Base-by-base conservation (phyloP, 2,329 filamentous ascomycete species). In the Fusarium agapanthi region DNA sequence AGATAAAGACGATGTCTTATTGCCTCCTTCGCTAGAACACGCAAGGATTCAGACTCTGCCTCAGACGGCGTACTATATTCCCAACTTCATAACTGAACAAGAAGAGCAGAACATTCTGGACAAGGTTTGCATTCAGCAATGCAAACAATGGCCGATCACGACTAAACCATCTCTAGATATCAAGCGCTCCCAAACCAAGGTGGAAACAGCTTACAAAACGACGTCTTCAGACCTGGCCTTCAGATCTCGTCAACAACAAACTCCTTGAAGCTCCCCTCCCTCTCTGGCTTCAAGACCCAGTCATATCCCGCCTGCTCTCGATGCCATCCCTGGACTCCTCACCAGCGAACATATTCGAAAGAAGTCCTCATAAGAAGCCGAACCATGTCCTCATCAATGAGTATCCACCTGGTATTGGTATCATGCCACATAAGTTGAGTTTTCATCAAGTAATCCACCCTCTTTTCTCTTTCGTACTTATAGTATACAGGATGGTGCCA, bases 381-480 rank as follows among this genome's bases (percentile, higher is more conserved):
- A 99, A 98, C 77, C 96, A 98, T 82, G 94, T 97, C 50, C 86
- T 98, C 41, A 90, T 98, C 75, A 99, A 99, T 79, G 95, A 98
- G 81, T 99, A 98, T 81, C 87, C 87, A 3, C 90, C 93, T 0
- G 94, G 93, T 5, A 89, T 97, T 71, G 95, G 95, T n/a, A 98
- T 98, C 74, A 97, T 98, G 93, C 91, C 95, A 51, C 95, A 98
- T 81, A 96, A 98, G 84, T 80, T 83, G 77, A 81, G 81, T 83
- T 76, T 67, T 79, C 59, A 73, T 65, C 64, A 70, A 54, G 69
- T 61, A 54, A 69, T 56, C 37, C 51, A 45, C 62, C 53, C 43
- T 40, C 28, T 47, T 64, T 56, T 48, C 57, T 59, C 53, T 61
- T 37, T 43, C 43, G 79, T 78, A 76, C 81, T 83, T 80, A 83